Base-by-base conservation (phyloP, 768 basidiomycete species). In the Lactifluus echinatus region DNA sequence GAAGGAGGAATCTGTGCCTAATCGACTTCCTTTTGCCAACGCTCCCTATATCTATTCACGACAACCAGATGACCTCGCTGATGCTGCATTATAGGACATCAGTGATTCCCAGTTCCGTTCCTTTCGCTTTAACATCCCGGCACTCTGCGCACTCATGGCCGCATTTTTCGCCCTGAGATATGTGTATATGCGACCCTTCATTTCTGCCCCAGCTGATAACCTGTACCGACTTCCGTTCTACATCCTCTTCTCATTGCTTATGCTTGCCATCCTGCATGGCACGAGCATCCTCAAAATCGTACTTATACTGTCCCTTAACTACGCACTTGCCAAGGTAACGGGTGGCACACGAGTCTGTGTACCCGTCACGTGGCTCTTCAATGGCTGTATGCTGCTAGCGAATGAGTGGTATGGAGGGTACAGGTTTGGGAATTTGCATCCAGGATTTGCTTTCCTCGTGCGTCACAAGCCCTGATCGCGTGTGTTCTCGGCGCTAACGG, bases 71-170 rank as follows among this genome's bases (percentile, higher is more conserved):
- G 15, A 4, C 4, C 44, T 14, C n/a, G 3, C 52, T 48, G 15
- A 53, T 17, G 33, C 10, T 8, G 15, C 10, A 36, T 48, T 21
- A 47, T 42, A 97, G 95, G 96, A 99, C 70, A 89, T 87, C 66
- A 92, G 89, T 61, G 96, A 98, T 66, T 73, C 77, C 0, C 96
- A 98, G 73, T 97, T 93, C 68, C 86, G 87, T 24, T 79, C 83
- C 3, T 96, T 99, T 70, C 81, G 96, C 37, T 76, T 79, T 64
- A 90, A 93, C 67, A 67, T 97, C 45, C 80, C 85, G 5, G 69
- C 83, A 5, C 77, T 98, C 4, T 65, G 76, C 36, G 40, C 68
- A 40, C 74, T 89, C 28, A 71, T 74, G 15, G 56, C 71, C 26
- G 64, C 76, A n/a, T 87, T 86, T 67, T 71, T 93, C 19, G 60